phyloP scores from a whole-genome alignment of 1,139 yeast species.

The Yamadazyma triangularis region DNA sequence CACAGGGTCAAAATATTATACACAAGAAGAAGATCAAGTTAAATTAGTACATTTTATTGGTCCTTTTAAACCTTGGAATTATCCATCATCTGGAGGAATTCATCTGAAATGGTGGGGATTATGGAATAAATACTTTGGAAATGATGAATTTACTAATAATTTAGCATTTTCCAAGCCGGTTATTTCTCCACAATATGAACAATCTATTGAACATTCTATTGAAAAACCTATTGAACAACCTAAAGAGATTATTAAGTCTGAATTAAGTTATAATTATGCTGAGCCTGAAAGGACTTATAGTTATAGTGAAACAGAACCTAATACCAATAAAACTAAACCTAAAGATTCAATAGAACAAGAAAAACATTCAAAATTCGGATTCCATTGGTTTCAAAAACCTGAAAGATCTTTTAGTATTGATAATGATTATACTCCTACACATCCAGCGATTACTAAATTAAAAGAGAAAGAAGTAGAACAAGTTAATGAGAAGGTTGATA shows the following conservation, averaged over 20 bases:
- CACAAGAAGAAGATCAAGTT: constrained; percentile 24
- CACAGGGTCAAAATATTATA: constrained; percentile 21
- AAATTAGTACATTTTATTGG: constrained; percentile 82
- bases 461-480: constrained; percentile 4
- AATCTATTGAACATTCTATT: constrained; percentile 1
- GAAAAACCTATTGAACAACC: not conserved
- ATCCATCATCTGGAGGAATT: constrained; percentile 12
- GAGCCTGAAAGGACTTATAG: no score
- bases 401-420: constrained; percentile 30
- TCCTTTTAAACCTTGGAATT: constrained; percentile 73
- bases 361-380: constrained; percentile 11
- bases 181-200: constrained; percentile 32
- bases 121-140: constrained; percentile 32
- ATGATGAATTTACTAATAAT: constrained; percentile 11
- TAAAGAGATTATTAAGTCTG: not conserved
- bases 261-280: not conserved
- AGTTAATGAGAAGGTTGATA: constrained; percentile 8
- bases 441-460: constrained; percentile 11
- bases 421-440: constrained; percentile 27
- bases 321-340: not conserved
- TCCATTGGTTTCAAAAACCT: constrained; percentile 17
- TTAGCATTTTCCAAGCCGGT: constrained; percentile 41
- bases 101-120: constrained; percentile 44
- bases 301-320: no score
- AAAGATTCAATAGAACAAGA: constrained; percentile 3